Base-by-base conservation (phyloP, 345 rosid species). In the Lumnitzera racemosa region DNA sequence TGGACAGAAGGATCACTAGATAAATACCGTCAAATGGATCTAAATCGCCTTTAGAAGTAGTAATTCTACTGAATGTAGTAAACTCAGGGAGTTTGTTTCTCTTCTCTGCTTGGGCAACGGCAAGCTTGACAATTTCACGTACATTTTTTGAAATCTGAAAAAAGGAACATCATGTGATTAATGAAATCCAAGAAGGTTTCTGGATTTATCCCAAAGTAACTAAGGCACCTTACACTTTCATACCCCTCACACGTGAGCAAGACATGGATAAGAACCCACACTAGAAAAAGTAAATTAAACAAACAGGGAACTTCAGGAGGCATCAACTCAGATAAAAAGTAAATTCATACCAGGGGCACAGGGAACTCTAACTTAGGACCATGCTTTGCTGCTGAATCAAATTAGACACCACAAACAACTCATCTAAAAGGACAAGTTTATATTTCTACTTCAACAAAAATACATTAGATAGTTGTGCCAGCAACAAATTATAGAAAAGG, bases 1-100 rank as follows among this genome's bases (percentile, higher is more conserved):
- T 47, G 17, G 52, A 54, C 54, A 57, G 49, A 67, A 24, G 53
- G 6, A 47, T 54, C 24, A 5, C 2, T 8, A 23, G 15, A 24
- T 5, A 76, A 69, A 62, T 55, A 89, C 98, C 98, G 27, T 87
- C 88, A 76, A 89, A 85, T 55, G 91, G 96, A 81, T 92, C 96
- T 61, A 81, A 71, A 76, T 78, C 73, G 64, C 82, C 86, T 60
- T 74, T 70, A 57, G 89, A 77, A 61, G 80, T 67, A 63, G 68
- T 73, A 64, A 92, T 84, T 70, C 98, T 79, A 75, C 66, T 85
- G 69, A 89, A 92, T 57, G 67, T 68, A 61, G 98, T 92, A 63
- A 75, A 68, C 69, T 87, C 94, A 7, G 89, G 76, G 65, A 87
- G 76, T 61, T 62, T 77, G 69, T 70, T 83, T 70, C 80, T 84